A percentile compares a stretch with the other conserved stretches of the same genome.
Conservation (phyloP, 441 rosid genomes). For the Eugenia klotzschiana region DNA sequence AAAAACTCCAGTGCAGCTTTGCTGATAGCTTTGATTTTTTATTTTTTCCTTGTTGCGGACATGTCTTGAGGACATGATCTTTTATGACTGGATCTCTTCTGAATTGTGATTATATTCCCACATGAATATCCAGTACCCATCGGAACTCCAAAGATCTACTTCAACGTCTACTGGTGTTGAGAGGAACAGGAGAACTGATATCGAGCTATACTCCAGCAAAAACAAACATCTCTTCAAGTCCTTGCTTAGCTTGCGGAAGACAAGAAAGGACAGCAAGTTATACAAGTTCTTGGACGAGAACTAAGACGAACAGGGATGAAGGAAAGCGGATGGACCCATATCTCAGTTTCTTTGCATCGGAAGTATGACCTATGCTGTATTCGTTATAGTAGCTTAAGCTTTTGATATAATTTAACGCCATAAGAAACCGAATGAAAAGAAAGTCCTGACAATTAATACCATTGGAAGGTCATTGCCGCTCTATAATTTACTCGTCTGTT, state of each 20-base stretch:
- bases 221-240: conserved; percentile 50
- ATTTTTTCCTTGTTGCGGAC: not conserved
- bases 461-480: not conserved
- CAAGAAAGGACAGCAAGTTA: conserved; percentile 24
- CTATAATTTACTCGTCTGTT: no score
- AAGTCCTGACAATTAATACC: not conserved
- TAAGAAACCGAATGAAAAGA: fast-evolving
- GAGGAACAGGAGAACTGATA: conserved; percentile 25
- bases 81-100: not conserved
- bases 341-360: not conserved
- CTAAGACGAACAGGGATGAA: not conserved
- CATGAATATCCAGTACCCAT: conserved; percentile 18
- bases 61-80: not conserved
- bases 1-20: not conserved
- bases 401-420: not conserved
- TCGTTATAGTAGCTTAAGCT: not conserved
- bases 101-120: not conserved
- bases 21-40: not conserved
- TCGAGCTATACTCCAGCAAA: conserved; percentile 32
- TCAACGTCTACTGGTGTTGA: conserved; percentile 22
- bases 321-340: not conserved
- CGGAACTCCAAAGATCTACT: conserved; percentile 39
- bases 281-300: conserved; percentile 20
- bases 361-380: not conserved
- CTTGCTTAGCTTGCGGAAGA: conserved; percentile 54